Evolutionary conservation across 768 basidiomycete species (phyloP).

Genomic region (Agrocybe praecox): DNA sequence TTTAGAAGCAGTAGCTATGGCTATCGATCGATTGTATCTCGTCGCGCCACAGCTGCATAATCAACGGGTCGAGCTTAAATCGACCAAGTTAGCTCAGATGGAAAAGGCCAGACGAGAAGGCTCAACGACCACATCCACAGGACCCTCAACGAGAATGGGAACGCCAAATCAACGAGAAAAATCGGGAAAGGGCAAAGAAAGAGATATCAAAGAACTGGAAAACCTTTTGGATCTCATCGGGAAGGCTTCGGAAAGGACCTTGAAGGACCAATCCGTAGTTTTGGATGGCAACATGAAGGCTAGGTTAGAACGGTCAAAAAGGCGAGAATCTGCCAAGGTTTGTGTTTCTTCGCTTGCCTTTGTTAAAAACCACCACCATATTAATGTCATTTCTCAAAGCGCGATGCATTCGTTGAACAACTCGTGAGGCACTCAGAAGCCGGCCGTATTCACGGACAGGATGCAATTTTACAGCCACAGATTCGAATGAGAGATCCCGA

Average conservation of each 20-base stretch:
- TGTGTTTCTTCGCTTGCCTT: conserved; percentile 13
- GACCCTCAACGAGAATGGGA: background rate
- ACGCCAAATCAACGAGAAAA: background rate
- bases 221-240: conserved; percentile 71
- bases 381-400: conserved; percentile 39
- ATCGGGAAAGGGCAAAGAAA: conserved; percentile 42
- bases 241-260: conserved; percentile 66
- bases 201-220: conserved; percentile 62
- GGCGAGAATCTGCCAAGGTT: conserved; percentile 70
- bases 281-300: conserved; percentile 63
- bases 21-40: conserved; percentile 87
- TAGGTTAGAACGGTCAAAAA: conserved; percentile 54
- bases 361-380: background rate
- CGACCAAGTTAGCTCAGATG: conserved; percentile 69
- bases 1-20: conserved; percentile 80
- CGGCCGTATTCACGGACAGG: conserved; percentile 79
- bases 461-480: conserved; percentile 57
- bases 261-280: conserved; percentile 71
- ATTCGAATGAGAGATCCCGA: conserved; percentile 48
- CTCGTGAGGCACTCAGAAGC: conserved; percentile 71
- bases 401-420: conserved; percentile 75
- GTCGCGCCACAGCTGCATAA: conserved; percentile 89
- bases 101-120: conserved; percentile 64
- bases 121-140: conserved; percentile 16
- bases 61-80: conserved; percentile 90